phyloP scores from a whole-genome alignment of 129 eudicot genomes.

The Erigeron canadensis region DNA sequence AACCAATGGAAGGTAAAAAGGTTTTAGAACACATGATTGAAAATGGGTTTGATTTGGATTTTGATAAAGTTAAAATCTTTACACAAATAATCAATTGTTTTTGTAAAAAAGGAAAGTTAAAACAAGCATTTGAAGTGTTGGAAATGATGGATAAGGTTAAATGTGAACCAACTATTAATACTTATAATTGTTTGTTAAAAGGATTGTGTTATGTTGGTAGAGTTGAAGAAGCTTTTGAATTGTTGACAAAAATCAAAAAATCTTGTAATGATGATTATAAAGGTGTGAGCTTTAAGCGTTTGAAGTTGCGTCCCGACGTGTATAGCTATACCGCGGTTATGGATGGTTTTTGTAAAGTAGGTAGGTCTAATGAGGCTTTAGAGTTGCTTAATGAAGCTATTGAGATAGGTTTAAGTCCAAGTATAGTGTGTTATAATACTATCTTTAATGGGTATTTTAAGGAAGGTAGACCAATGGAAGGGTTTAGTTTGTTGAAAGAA shows the following conservation, averaged over 20 bases:
- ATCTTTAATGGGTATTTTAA: constrained; percentile 69
- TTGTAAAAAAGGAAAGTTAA: constrained; percentile 56
- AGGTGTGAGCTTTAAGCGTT: neutral
- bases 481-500: constrained; percentile 50
- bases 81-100: constrained; percentile 60
- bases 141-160: constrained; percentile 46
- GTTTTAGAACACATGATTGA: constrained; percentile 46
- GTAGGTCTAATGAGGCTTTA: constrained; percentile 75
- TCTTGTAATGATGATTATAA: neutral
- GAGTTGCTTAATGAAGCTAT: constrained; percentile 72
- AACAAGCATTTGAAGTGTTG: constrained; percentile 60
- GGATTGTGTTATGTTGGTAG: constrained; percentile 87
- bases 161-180: constrained; percentile 67
- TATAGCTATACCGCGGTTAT: constrained; percentile 72
- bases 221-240: constrained; percentile 67
- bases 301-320: constrained; percentile 45
- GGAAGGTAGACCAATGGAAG: constrained; percentile 78
- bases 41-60: constrained; percentile 38
- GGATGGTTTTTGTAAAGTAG: constrained; percentile 94
- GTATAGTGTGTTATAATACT: constrained; percentile 62
- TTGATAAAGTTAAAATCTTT: constrained; percentile 60
- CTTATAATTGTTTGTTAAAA: constrained; percentile 74
- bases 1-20: constrained; percentile 48
- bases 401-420: constrained; percentile 57
- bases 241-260: constrained; percentile 47